Evolutionary conservation across 108 stramenopile species (phyloP).

Genomic region (Stephanodiscus triporus): DNA sequence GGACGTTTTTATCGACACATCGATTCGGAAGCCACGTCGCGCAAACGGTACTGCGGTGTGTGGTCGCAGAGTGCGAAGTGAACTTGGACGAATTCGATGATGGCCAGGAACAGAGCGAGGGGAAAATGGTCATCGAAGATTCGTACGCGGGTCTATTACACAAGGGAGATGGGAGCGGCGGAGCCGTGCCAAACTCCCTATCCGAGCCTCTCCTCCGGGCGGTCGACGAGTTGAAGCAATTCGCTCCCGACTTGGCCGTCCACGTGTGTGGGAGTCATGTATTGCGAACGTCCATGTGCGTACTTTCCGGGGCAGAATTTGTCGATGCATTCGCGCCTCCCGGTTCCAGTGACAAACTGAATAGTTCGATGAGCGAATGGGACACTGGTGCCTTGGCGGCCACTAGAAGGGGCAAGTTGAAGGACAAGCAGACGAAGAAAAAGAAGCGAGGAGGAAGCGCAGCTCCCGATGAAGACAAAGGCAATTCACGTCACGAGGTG

Average conservation of each 20-base stretch:
- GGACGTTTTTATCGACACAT: slow-evolving; percentile 77
- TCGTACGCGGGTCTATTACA: slow-evolving; percentile 40
- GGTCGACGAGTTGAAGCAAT: slow-evolving; percentile 65
- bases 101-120: slow-evolving; percentile 39
- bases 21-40: slow-evolving; percentile 87
- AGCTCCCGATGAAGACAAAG: slow-evolving; percentile 16
- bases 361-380: slow-evolving; percentile 28
- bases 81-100: slow-evolving; percentile 46
- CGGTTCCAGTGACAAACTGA: slow-evolving; percentile 17
- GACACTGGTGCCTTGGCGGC: slow-evolving; percentile 44
- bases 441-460: slow-evolving; percentile 2
- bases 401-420: slow-evolving; percentile 64
- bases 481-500: slow-evolving; percentile 39
- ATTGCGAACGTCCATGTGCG: slow-evolving; percentile 71
- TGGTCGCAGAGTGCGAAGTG: slow-evolving; percentile 51
- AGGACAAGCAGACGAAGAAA: slow-evolving; percentile 65
- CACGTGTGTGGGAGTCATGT: slow-evolving; percentile 90
- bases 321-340: slow-evolving; percentile 37
- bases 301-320: slow-evolving; percentile 72
- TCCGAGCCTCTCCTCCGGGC: slow-evolving; percentile 49
- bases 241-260: slow-evolving; percentile 61
- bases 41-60: slow-evolving; percentile 70
- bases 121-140: slow-evolving; percentile 58
- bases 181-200: slow-evolving; percentile 42
- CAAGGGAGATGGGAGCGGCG: slow-evolving; percentile 22